Percentiles rank a stretch among this genome's conserved stretches.
These are phyloP conservation scores for Calonectria pauciramosa DNA, from an alignment of 2,329 filamentous ascomycete species.

Conservation along the genomic window DNA sequence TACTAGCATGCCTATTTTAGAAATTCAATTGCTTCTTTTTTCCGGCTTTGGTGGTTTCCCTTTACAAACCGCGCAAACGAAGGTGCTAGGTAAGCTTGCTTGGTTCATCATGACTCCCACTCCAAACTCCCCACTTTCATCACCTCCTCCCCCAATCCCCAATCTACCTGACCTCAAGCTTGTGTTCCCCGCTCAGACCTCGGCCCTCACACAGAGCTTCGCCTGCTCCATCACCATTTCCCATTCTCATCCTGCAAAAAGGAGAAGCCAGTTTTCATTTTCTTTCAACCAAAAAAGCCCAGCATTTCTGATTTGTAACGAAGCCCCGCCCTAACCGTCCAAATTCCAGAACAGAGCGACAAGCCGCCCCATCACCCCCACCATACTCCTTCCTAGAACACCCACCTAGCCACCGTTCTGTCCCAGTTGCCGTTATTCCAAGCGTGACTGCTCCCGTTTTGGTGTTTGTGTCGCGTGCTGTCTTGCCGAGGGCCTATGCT, in stretches of 20 bases:
- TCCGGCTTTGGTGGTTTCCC: too few species aligned
- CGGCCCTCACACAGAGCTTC: neutral
- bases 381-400: neutral
- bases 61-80: neutral
- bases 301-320: neutral
- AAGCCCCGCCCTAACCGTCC: neutral
- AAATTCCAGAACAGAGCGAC: constrained; percentile 10
- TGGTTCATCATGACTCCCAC: constrained; percentile 21
- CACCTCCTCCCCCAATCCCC: neutral
- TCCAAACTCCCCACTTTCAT: constrained; percentile 24
- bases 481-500: constrained; percentile 42
- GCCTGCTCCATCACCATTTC: constrained; percentile 6
- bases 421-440: constrained; percentile 1
- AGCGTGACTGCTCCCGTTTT: constrained; percentile 26
- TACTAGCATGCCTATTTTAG: neutral
- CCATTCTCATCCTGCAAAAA: neutral
- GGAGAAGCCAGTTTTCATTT: neutral
- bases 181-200: constrained; percentile 22
- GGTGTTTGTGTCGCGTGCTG: constrained; percentile 28
- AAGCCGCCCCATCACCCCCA: neutral
- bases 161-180: constrained; percentile 16
- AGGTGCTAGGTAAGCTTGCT: constrained; percentile 5
- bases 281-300: neutral
- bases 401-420: neutral
- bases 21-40: neutral